Base-by-base conservation (phyloP, 768 basidiomycete genomes). In the Naganishia friedmannii region DNA sequence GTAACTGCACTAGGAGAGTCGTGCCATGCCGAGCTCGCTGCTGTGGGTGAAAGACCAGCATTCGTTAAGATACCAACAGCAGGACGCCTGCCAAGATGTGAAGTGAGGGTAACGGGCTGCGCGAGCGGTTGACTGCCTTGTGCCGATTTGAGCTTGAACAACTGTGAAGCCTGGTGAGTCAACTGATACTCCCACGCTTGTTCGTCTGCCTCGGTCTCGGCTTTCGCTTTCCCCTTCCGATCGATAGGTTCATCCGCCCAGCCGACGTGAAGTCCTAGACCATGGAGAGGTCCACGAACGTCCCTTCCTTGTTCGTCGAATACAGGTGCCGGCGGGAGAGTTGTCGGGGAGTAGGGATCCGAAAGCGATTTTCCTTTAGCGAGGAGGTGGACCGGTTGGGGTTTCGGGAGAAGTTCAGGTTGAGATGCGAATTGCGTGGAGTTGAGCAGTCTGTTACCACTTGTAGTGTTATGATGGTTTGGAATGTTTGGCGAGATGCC, bases 181-280 rank as follows among this genome's bases (percentile, higher is more conserved):
- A 63, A 10, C 19, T 26, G 58, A 15, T 23, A 21, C 37, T 70
- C 54, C 69, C 69, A 70, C 13, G 29, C 39, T 9, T 55, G 26
- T n/a, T 65, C 69, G 21, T 65, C 69, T 1, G 17, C 48, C 9
- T 26, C 19, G 10, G 60, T 26, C 13, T 34, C 29, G 3, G 69
- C 60, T 29, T 65, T 71, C 32, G 39, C 70, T 54, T 71, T 71
- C 48, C 70, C 70, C 58, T 71, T 71, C 34, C 53, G 46, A 32
- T 65, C 60, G 32, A 54, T 10, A 26, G 53, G 17, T 21, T 28
- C 42, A n/a, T 57, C 45, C 7, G 32, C 51, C 68, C 68, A 69
- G 13, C 55, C 55, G 15, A 69, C 42, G 29, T 69, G 55, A 15
- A 63, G 60, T 28, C 68, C 68, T n/a, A 69, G 57, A 29, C 68